Conservation (phyloP, 106 monocot species). For the Phalaenopsis equestris region DNA sequence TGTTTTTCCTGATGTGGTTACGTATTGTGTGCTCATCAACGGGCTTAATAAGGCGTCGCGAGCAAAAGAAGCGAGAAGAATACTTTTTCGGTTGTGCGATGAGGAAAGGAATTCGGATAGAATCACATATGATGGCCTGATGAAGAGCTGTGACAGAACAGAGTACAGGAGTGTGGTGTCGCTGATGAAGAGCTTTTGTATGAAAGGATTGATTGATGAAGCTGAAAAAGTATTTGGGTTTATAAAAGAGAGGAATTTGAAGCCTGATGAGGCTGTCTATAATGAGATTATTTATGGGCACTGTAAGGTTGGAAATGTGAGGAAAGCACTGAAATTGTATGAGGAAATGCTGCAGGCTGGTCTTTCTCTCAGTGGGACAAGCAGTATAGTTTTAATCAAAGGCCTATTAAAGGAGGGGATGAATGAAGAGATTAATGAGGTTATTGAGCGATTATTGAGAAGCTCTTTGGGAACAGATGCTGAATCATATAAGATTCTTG, state of each 20-base stretch:
- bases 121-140: slow-evolving; percentile 45
- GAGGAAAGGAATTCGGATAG: slow-evolving; percentile 49
- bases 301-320: slow-evolving; percentile 59
- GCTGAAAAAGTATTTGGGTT: slow-evolving; percentile 64
- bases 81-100: slow-evolving; percentile 52
- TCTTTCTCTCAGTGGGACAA: slow-evolving; percentile 53
- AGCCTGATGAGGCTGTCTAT: slow-evolving; percentile 57
- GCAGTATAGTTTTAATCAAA: slow-evolving; percentile 56
- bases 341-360: slow-evolving; percentile 54
- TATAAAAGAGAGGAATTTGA: slow-evolving; percentile 32
- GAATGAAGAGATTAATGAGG: slow-evolving; percentile 36
- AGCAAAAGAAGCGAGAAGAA: slow-evolving; percentile 58
- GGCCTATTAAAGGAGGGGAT: slow-evolving; percentile 50
- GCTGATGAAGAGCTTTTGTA: slow-evolving; percentile 77
- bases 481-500: slow-evolving; percentile 50
- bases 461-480: slow-evolving; percentile 49
- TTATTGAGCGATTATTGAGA: slow-evolving; percentile 45
- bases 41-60: slow-evolving; percentile 59
- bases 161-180: slow-evolving; percentile 40
- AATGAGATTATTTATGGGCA: slow-evolving; percentile 76
- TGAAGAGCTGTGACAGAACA: slow-evolving; percentile 35
- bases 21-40: slow-evolving; percentile 85
- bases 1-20: slow-evolving; percentile 76
- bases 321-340: slow-evolving; percentile 46
- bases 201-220: slow-evolving; percentile 78